phyloP scores from a whole-genome alignment of 805 yeast genomes.

The Kodamaea laetipori region DNA sequence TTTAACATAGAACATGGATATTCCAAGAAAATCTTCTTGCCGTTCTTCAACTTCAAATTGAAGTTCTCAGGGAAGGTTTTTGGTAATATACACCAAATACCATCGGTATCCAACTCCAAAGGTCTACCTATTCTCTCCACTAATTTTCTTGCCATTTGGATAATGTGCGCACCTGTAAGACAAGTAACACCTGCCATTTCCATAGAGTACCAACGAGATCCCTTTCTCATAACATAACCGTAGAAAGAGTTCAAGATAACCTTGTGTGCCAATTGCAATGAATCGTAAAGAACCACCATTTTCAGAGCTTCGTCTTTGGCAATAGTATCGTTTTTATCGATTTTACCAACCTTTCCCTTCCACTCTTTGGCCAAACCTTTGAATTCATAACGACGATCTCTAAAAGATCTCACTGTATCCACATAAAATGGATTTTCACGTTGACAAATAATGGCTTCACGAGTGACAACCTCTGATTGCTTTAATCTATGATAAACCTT shows the following conservation, averaged over 20 bases:
- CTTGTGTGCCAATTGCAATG: conserved; percentile 94
- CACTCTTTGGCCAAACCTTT: conserved; percentile 91
- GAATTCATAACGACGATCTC: conserved; percentile 95
- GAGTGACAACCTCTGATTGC: conserved; percentile 77
- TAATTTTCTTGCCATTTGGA: conserved; percentile 91
- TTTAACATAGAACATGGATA: conserved; percentile 97
- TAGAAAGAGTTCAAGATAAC: conserved; percentile 95
- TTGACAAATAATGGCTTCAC: conserved; percentile 95
- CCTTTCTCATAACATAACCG: conserved; percentile 98
- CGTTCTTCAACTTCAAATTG: conserved; percentile 68
- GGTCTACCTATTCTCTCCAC: conserved; percentile 96
- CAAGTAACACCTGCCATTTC: conserved; percentile 99
- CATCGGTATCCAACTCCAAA: conserved; percentile 95
- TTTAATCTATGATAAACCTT: conserved; percentile 83
- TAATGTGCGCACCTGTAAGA: conserved; percentile 95
- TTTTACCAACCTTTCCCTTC: conserved; percentile 74
- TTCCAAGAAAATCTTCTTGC: conserved; percentile 74
- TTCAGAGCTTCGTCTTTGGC: conserved; percentile 87
- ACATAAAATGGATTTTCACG: conserved; percentile 97
- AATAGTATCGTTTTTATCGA: conserved; percentile 53
- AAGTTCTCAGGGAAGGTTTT: conserved; percentile 90
- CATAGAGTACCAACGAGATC: conserved; percentile 99
- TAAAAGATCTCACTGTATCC: conserved; percentile 87
- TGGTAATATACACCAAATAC: conserved; percentile 98
- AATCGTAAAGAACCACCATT: conserved; percentile 91